phyloP scores from a whole-genome alignment of 768 basidiomycete genomes.

The Neoboletus magnificus region DNA sequence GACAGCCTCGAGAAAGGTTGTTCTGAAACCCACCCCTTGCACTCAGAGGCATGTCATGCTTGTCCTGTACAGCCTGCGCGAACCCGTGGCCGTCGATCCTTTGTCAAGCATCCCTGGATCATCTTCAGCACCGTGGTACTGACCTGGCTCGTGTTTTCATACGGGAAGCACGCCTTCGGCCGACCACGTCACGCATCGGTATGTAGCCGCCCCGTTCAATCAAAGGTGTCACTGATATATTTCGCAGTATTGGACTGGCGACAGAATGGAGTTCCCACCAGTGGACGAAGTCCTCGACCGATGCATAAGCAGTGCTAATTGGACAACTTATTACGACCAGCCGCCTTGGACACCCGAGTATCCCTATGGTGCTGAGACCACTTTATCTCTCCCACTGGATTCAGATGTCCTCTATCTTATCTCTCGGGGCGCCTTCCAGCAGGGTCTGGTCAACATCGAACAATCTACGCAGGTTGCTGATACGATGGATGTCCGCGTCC shows the following conservation, averaged over 20 bases:
- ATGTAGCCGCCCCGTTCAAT: neutral
- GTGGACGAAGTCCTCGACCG: slow-evolving; percentile 2
- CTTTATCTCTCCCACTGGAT: slow-evolving; percentile 30
- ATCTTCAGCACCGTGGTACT: slow-evolving; percentile 5
- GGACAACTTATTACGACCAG: slow-evolving; percentile 23
- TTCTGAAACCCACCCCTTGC: slow-evolving; percentile 1
- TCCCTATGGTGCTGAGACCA: slow-evolving; percentile 25
- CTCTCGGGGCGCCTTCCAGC: slow-evolving; percentile 28
- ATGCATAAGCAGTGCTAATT: slow-evolving; percentile 19
- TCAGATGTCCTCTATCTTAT: slow-evolving; percentile 30
- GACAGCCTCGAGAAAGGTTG: slow-evolving; percentile 20
- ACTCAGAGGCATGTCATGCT: neutral
- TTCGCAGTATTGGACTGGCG: slow-evolving; percentile 5
- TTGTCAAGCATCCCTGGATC: slow-evolving; percentile 10
- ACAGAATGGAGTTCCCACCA: neutral
- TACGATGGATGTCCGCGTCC: slow-evolving; percentile 27
- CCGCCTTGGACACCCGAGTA: slow-evolving; percentile 22
- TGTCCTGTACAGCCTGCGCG: neutral
- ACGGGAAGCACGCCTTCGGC: neutral
- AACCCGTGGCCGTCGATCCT: neutral
- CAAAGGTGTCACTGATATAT: neutral
- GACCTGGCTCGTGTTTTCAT: slow-evolving; percentile 13
- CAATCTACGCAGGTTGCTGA: slow-evolving; percentile 30
- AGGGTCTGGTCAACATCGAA: slow-evolving; percentile 27
- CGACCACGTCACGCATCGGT: slow-evolving; percentile 7